Evolutionary conservation across 2,329 filamentous ascomycete genomes (phyloP), one percentile per base, ranked within the genome.

Genomic region (Aspergillus hiratsukae): DNA sequence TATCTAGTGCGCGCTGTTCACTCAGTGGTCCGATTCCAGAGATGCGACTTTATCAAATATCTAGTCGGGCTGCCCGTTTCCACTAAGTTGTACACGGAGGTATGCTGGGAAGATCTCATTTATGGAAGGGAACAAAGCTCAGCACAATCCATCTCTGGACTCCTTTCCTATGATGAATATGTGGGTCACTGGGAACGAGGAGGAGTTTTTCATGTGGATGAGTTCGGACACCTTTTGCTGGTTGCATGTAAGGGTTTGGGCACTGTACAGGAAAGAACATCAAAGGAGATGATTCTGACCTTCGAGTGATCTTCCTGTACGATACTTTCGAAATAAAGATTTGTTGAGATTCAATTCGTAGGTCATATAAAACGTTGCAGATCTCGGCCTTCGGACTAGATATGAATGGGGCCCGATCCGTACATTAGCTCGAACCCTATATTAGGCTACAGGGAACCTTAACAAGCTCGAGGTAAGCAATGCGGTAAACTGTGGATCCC

Each of bases 1-100:
- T 55, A 55, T 28, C 28, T 55, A 11, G 54, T 51, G 48, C 54
- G 54, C 2, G 54, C 49, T n/a, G 49, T 55, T 7, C 40, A 45
- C 14, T 43, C 49, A 0, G 54, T 55, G 14, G 4, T 55, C 23
- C 35, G 40, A 3, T 48, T n/a, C 14, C 49, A 51, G 2, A 35
- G 49, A 46, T 55, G 54, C n/a, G 41, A 52, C n/a, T 46, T 49
- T 29, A 51, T 55, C 29, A 43, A 46, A 21, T 51, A 52, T 17
- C 28, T 55, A 3, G 54, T 11, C 25, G 54, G 28, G 21, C 45
- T 55, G 17, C 54, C 54, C 2, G 54, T 55, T 4, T 55, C 54
- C 1, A 52, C 19, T 14, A 27, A 25, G 19, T 37, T 29, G 9
- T 21, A 21, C 27, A n/a, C 27, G 11, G 7, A 6, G 41, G 19